phyloP scores from a whole-genome alignment of 305 asterid genomes.

The Fraxinus dipetala region DNA sequence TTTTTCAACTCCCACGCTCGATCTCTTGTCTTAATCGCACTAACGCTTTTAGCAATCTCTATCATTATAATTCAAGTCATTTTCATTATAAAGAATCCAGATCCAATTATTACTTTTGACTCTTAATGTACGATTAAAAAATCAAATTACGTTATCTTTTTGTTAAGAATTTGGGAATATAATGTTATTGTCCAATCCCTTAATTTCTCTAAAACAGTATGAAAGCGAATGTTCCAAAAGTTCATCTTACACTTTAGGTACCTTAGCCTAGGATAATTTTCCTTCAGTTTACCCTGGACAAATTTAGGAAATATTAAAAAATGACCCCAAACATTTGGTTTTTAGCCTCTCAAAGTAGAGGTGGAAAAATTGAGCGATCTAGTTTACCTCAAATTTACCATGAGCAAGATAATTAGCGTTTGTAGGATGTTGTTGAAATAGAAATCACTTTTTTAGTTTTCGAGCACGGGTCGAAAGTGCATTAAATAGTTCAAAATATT shows the following conservation, averaged over 20 bases:
- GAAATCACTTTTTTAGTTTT: neutral
- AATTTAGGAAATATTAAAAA: too few species aligned
- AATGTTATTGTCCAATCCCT: too few species aligned
- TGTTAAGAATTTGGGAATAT: neutral
- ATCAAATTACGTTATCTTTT: neutral
- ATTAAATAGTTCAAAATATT: neutral
- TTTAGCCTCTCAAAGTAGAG: neutral
- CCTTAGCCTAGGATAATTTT: neutral
- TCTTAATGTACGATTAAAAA: neutral
- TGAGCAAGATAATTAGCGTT: neutral
- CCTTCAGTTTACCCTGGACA: neutral
- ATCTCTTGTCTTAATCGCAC: constrained; percentile 22
- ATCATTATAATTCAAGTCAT: constrained; percentile 32
- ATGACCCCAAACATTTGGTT: neutral
- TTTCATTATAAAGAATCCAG: constrained; percentile 20
- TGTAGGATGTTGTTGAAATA: neutral
- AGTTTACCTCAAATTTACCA: neutral
- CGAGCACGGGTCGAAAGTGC: neutral
- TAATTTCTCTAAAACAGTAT: neutral
- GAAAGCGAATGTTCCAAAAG: neutral
- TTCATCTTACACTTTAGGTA: neutral
- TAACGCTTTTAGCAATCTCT: constrained; percentile 24
- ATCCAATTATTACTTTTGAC: constrained; percentile 13
- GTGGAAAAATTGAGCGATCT: neutral
- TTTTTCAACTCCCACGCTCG: constrained; percentile 3